Conservation (phyloP, 2,329 filamentous ascomycete species). For the Dactylellina haptotyla region DNA sequence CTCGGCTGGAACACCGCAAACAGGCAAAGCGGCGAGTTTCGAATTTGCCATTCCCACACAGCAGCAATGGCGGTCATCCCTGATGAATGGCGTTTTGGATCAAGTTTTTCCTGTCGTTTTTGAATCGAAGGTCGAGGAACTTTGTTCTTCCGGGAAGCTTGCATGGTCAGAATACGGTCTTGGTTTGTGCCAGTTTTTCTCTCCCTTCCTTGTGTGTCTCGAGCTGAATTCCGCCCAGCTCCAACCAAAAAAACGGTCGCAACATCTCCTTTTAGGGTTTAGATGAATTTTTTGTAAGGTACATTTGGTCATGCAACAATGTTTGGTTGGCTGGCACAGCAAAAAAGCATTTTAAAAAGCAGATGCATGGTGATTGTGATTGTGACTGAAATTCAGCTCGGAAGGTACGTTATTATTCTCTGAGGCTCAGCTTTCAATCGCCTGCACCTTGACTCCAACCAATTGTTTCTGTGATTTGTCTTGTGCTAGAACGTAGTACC, state of each 20-base stretch:
- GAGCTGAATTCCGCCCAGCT: constrained; percentile 16
- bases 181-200: constrained; percentile 19
- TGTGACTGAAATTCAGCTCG: constrained; percentile 8
- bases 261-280: constrained; percentile 57
- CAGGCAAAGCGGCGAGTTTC: constrained; percentile 53
- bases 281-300: constrained; percentile 33
- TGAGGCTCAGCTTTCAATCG: constrained; percentile 72
- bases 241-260: constrained; percentile 21
- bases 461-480: constrained; percentile 70
- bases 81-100: constrained; percentile 31
- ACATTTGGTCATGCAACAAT: constrained; percentile 31
- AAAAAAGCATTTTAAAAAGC: background rate
- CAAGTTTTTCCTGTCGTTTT: constrained; percentile 23
- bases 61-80: constrained; percentile 14
- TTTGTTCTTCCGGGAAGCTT: constrained; percentile 15
- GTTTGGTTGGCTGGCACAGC: constrained; percentile 22
- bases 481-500: constrained; percentile 82
- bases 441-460: constrained; percentile 80
- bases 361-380: constrained; percentile 19
- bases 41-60: constrained; percentile 34
- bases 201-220: background rate
- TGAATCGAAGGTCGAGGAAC: background rate
- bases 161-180: background rate
- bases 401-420: background rate
- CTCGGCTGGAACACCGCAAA: constrained; percentile 38